Conservation (phyloP, 495 filamentous ascomycete species). For the Cladorrhinum samala region DNA sequence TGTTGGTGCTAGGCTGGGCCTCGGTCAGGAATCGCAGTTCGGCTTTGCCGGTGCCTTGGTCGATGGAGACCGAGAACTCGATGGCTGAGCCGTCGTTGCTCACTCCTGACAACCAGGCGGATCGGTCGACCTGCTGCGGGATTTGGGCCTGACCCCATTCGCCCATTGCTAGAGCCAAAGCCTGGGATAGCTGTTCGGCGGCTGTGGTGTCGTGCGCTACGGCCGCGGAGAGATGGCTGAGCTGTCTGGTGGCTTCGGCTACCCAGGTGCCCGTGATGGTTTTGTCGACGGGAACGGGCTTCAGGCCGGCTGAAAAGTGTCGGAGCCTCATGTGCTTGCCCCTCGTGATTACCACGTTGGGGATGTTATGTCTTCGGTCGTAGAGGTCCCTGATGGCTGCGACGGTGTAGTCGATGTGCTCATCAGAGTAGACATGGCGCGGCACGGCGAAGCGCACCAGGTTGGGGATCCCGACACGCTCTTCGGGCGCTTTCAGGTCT, state of each 20-base stretch:
- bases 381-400: slow-evolving; percentile 1
- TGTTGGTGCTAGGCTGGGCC: not conserved
- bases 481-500: slow-evolving; percentile 1
- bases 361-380: slow-evolving; percentile 1
- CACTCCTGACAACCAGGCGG: not conserved
- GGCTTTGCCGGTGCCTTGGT: not conserved
- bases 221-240: not conserved
- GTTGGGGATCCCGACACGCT: not conserved
- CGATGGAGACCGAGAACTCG: slow-evolving; percentile 7
- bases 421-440: slow-evolving; percentile 1
- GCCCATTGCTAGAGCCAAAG: not conserved
- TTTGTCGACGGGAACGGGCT: not conserved
- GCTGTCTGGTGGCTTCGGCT: not conserved
- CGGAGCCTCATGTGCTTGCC: slow-evolving; percentile 8
- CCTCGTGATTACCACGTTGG: slow-evolving; percentile 4
- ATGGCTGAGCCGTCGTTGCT: slow-evolving; percentile 4
- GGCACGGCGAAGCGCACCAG: slow-evolving; percentile 3
- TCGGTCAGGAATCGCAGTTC: slow-evolving; percentile 8
- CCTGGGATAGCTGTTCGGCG: not conserved
- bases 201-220: not conserved
- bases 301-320: slow-evolving; percentile 7
- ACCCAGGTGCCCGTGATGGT: not conserved
- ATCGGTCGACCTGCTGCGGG: not conserved
- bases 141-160: not conserved
- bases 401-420: slow-evolving; percentile 2